Conservation (phyloP, 306 rosid species). For the Malus orientalis region DNA sequence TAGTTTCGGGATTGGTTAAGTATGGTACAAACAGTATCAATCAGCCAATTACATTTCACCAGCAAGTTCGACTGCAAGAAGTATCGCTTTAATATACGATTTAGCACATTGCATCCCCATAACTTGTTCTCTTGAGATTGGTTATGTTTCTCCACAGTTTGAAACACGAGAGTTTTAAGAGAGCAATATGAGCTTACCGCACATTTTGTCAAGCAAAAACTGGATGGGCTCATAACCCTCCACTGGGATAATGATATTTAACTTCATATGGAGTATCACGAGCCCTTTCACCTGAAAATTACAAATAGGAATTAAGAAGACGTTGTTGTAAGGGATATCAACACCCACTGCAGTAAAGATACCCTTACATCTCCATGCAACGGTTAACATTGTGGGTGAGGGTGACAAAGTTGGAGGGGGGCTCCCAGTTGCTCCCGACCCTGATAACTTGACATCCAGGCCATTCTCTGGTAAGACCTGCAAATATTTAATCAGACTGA, state of each 20-base stretch:
- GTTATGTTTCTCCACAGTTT: neutral
- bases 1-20: too few species aligned
- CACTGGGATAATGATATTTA: conserved; percentile 70
- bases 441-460: conserved; percentile 58
- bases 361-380: conserved; percentile 90
- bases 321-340: neutral
- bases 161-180: neutral
- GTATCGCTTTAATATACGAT: neutral
- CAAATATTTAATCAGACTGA: conserved; percentile 17
- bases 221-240: conserved; percentile 71
- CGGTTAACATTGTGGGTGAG: conserved; percentile 65
- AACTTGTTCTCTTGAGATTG: neutral
- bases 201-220: conserved; percentile 72
- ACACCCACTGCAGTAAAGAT: conserved; percentile 14
- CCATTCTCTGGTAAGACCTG: conserved; percentile 70
- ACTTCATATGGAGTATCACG: conserved; percentile 58
- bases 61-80: neutral
- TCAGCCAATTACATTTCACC: neutral
- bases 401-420: conserved; percentile 96
- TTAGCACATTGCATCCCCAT: neutral
- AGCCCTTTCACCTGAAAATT: conserved; percentile 57
- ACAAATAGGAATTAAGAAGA: conserved; percentile 13
- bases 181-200: conserved; percentile 47
- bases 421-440: conserved; percentile 65
- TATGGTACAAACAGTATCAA: neutral